Evolutionary conservation across 352 stramenopile species (phyloP).

Genomic region (Phytophthora ramorum): DNA sequence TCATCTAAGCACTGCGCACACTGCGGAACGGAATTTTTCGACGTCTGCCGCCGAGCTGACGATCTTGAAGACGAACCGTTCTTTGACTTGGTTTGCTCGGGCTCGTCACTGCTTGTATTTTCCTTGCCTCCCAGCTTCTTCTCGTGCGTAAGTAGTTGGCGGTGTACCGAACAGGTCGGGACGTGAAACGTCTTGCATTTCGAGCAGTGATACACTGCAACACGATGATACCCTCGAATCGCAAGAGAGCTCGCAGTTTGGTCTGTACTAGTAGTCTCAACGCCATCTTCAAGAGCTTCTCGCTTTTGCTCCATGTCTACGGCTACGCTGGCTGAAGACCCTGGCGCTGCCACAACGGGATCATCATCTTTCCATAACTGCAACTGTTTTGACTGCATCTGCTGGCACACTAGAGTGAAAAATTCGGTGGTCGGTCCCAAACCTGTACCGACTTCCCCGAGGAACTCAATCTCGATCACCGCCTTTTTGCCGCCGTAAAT

Average conservation of each 20-base stretch:
- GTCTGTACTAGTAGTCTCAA: conserved; percentile 1
- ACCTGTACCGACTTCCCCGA: conserved; percentile 80
- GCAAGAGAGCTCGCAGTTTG: conserved; percentile 37
- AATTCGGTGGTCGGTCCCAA: conserved; percentile 82
- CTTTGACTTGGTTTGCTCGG: conserved; percentile 5
- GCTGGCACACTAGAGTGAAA: conserved; percentile 77
- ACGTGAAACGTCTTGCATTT: conserved; percentile 60
- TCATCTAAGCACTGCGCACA: conserved; percentile 62
- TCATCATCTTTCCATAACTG: conserved; percentile 68
- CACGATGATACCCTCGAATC: conserved; percentile 73
- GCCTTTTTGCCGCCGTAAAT: conserved; percentile 81
- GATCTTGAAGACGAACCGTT: conserved; percentile 2
- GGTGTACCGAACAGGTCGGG: conserved; percentile 55
- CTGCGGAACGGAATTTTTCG: conserved; percentile 48
- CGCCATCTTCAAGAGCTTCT: conserved; percentile 16
- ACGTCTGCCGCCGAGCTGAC: conserved; percentile 7
- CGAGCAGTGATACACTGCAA: conserved; percentile 68
- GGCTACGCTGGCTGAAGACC: conserved; percentile 7
- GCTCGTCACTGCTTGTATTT: conserved; percentile 5
- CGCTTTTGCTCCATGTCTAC: conserved; percentile 24
- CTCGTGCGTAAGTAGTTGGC: conserved; percentile 59
- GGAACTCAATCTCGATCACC: conserved; percentile 83
- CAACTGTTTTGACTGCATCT: conserved; percentile 68
- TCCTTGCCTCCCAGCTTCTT: conserved; percentile 37
- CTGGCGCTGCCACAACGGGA: not conserved